phyloP scores from a whole-genome alignment of 257 asterid species.

The Thymus mandschuricus region DNA sequence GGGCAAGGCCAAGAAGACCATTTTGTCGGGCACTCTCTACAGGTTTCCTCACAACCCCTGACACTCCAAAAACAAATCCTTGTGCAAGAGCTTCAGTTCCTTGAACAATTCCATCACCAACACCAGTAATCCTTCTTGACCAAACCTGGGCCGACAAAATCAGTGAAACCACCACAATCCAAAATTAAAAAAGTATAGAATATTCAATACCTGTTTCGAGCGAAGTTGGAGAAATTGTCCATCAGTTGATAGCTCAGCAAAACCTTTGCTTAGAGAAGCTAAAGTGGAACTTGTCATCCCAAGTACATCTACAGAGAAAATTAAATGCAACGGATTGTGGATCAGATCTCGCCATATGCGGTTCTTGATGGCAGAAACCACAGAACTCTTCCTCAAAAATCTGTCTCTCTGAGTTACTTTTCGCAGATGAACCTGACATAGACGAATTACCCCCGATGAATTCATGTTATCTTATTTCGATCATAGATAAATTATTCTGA shows the following conservation, averaged over 20 bases:
- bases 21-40: conserved; percentile 93
- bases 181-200: conserved; percentile 27
- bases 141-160: conserved; percentile 57
- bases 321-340: conserved; percentile 91
- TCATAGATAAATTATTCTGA: conserved; percentile 1
- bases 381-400: conserved; percentile 88
- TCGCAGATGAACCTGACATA: conserved; percentile 83
- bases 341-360: conserved; percentile 96
- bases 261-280: conserved; percentile 97
- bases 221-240: conserved; percentile 96
- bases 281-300: conserved; percentile 98
- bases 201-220: conserved; percentile 74
- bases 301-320: conserved; percentile 92
- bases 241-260: conserved; percentile 98
- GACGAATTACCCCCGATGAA: conserved; percentile 25
- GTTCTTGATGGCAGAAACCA: conserved; percentile 68
- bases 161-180: conserved; percentile 19
- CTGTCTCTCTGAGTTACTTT: conserved; percentile 83
- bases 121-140: conserved; percentile 98
- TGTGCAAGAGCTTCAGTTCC: conserved; percentile 99
- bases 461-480: conserved; percentile 10
- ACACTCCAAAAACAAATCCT: conserved; percentile 94
- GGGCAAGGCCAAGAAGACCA: conserved; percentile 97
- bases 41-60: conserved; percentile 95
- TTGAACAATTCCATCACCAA: conserved; percentile 95